A percentile compares a stretch with the other conserved stretches of the same genome.
phyloP scores from a whole-genome alignment of 169 alveolate species.

The Eimeria sp. region DNA sequence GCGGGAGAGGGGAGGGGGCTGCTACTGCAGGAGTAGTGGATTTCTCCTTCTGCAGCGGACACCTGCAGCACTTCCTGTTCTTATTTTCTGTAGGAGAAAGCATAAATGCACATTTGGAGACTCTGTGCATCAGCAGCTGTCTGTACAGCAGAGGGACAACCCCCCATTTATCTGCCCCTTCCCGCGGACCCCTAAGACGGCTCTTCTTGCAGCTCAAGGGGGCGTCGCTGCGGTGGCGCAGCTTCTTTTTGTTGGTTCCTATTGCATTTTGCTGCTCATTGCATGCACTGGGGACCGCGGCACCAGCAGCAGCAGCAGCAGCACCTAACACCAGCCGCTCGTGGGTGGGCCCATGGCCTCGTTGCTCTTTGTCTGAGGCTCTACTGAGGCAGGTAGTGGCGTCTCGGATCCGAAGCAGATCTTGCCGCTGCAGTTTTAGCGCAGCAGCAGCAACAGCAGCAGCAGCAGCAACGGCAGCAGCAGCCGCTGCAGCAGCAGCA shows the following conservation, averaged over 20 bases:
- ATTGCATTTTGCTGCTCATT: not conserved
- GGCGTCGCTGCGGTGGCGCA: not conserved
- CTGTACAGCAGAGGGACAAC: not conserved
- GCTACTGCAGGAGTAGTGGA: not conserved
- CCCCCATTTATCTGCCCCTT: not conserved
- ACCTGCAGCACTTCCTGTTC: not conserved
- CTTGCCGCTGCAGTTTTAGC: not conserved
- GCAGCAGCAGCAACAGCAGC: constrained; percentile 64
- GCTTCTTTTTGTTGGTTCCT: no score
- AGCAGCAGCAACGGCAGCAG: not conserved
- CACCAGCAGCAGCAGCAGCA: constrained; percentile 46
- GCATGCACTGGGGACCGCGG: not conserved
- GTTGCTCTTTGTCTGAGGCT: not conserved
- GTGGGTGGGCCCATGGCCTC: not conserved
- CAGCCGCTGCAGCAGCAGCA: not conserved
- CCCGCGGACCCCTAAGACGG: not conserved
- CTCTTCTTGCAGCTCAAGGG: not conserved
- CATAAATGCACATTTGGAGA: not conserved
- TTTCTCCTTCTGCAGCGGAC: not conserved
- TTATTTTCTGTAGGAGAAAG: no score
- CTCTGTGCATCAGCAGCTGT: not conserved
- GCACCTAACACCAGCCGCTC: constrained; percentile 11
- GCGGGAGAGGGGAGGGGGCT: constrained; percentile 33
- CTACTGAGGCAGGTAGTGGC: not conserved
- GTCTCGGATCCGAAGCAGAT: not conserved